Conservation (phyloP, 371 early-diverging fungal species). For the Mortierella sp. region DNA sequence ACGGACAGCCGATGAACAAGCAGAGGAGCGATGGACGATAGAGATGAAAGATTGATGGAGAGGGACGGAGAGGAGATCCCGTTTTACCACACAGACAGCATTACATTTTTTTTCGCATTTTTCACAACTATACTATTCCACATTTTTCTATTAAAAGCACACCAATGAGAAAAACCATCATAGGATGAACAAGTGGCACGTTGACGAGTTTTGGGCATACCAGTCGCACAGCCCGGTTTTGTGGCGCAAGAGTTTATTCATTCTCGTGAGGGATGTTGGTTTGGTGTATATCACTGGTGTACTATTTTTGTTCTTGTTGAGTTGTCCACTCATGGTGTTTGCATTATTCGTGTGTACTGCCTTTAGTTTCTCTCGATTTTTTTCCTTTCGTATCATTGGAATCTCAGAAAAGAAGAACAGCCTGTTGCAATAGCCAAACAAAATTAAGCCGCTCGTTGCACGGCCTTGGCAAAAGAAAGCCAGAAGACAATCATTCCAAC, state of each 20-base stretch:
- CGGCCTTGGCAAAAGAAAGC: not conserved
- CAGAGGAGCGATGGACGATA: not conserved
- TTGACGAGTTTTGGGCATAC: not conserved
- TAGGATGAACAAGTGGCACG: not conserved
- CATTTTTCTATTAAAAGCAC: not conserved
- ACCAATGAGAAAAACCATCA: not conserved
- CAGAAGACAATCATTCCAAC: not conserved
- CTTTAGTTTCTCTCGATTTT: not conserved
- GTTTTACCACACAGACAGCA: slow-evolving; percentile 2
- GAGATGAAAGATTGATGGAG: not conserved
- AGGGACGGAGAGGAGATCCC: not conserved
- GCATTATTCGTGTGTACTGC: not conserved
- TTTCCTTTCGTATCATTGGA: not conserved
- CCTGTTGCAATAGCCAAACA: not conserved
- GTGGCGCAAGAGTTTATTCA: not conserved
- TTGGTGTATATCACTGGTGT: not conserved
- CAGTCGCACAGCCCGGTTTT: slow-evolving; percentile 4
- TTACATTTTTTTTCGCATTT: slow-evolving; percentile 1
- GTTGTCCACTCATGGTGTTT: not conserved
- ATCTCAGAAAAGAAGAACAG: not conserved
- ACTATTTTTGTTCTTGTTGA: not conserved
- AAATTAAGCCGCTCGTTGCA: not conserved
- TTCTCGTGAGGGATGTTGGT: not conserved
- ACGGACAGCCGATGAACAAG: not conserved
- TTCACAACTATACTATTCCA: not conserved